These are phyloP conservation scores for Globisporangium camurandrum DNA, from an alignment of 352 stramenopile species.

Conservation along the genomic window DNA sequence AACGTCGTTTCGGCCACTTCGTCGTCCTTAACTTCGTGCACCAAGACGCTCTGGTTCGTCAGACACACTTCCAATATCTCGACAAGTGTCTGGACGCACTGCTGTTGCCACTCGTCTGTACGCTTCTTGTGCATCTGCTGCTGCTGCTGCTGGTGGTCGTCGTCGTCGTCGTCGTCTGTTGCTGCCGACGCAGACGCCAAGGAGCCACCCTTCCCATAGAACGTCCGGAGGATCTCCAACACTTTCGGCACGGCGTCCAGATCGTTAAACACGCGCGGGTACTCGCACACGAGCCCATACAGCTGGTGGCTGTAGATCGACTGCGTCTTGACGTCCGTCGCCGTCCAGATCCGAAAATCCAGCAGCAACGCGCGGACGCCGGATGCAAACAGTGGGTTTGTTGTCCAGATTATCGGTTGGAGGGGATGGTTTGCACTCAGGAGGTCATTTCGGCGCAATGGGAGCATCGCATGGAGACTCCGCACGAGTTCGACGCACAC, in stretches of 20 bases:
- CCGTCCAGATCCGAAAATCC: conserved; percentile 60
- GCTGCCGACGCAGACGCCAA: conserved; percentile 2
- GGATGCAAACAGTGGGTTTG: conserved; percentile 65
- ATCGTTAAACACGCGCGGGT: conserved; percentile 60
- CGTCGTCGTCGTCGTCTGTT: not conserved
- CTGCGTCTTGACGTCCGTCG: conserved; percentile 62
- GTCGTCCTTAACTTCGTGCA: conserved; percentile 59
- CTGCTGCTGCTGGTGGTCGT: not conserved
- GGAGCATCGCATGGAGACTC: conserved; percentile 46
- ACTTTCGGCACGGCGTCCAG: conserved; percentile 50
- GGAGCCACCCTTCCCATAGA: too few relatives aligned
- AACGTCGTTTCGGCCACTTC: conserved; percentile 70
- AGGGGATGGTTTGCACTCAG: conserved; percentile 43
- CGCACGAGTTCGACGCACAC: conserved; percentile 61
- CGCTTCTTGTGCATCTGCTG: conserved; percentile 43
- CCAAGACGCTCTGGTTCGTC: conserved; percentile 65
- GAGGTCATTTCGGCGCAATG: conserved; percentile 14
- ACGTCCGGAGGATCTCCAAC: conserved; percentile 50
- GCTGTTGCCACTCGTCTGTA: conserved; percentile 51
- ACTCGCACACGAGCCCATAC: conserved; percentile 58
- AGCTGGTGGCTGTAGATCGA: conserved; percentile 80
- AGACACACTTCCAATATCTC: conserved; percentile 72
- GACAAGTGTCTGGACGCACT: conserved; percentile 69
- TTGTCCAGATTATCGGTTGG: conserved; percentile 60
- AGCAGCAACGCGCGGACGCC: conserved; percentile 57